Evolutionary conservation across 306 rosid species (phyloP).

Genomic region (Arachis hypogaea): DNA sequence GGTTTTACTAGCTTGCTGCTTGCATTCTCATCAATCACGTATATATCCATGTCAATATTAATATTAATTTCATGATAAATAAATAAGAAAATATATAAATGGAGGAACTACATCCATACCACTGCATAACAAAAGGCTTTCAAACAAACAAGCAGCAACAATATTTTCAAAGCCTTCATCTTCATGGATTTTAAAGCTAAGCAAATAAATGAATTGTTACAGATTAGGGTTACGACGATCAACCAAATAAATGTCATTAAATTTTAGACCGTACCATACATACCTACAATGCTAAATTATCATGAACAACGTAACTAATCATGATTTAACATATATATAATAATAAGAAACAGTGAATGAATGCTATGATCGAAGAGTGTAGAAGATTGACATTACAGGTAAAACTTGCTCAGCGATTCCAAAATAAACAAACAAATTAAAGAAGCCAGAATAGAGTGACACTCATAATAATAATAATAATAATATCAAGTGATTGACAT

Average conservation of each 20-base stretch:
- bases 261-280: background rate
- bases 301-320: background rate
- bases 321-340: background rate
- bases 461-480: background rate
- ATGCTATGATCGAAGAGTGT: background rate
- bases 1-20: slow-evolving; percentile 61
- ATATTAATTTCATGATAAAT: too few species aligned
- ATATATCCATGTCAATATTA: background rate
- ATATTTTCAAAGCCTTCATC: slow-evolving; percentile 56
- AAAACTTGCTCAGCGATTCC: background rate
- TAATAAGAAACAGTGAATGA: background rate
- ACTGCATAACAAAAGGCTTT: slow-evolving; percentile 46
- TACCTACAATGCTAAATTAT: background rate
- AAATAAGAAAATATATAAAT: background rate
- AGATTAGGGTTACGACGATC: background rate
- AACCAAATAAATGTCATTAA: background rate
- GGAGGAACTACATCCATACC: slow-evolving; percentile 45
- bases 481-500: background rate
- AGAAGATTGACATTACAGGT: background rate
- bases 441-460: background rate
- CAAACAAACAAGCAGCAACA: slow-evolving; percentile 56
- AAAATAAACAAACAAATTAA: background rate
- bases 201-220: background rate
- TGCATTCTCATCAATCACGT: slow-evolving; percentile 9
- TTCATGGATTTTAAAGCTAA: slow-evolving; percentile 22